Percentiles rank a stretch among this genome's conserved stretches.
Conservation (phyloP, 805 yeast species). For the Debaryomyces castellii region DNA sequence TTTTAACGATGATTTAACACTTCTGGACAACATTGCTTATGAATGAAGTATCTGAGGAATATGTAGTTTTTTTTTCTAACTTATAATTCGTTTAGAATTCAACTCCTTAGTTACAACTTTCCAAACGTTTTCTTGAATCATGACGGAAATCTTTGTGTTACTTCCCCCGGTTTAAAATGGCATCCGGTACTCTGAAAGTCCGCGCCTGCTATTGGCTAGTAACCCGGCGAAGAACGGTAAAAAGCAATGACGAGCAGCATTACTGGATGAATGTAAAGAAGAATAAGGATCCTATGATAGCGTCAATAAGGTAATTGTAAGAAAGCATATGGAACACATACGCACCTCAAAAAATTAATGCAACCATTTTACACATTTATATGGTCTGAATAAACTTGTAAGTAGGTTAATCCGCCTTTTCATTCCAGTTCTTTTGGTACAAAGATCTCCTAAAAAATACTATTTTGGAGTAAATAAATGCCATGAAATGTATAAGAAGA, state of each 20-base stretch:
- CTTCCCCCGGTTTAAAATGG: not conserved
- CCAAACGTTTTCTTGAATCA: not conserved
- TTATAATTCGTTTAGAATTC: not conserved
- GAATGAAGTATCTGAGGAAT: not conserved
- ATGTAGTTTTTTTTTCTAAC: not conserved
- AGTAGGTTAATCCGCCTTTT: too few species aligned
- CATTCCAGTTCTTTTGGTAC: too few species aligned
- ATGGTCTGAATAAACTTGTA: too few species aligned
- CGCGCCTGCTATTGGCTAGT: not conserved
- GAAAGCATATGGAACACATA: too few species aligned
- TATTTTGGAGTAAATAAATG: too few species aligned
- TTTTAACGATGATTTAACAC: slow-evolving; percentile 26
- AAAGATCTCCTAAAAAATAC: too few species aligned
- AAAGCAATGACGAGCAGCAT: not conserved
- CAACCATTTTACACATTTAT: too few species aligned
- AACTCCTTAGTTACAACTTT: not conserved
- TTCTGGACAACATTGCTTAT: slow-evolving; percentile 33
- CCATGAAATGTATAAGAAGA: too few species aligned
- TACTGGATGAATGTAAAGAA: not conserved
- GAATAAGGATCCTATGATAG: not conserved
- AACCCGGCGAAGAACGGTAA: not conserved
- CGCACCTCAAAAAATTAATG: too few species aligned
- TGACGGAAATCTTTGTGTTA: slow-evolving; percentile 1
- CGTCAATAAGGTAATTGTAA: not conserved
- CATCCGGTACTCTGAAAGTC: not conserved